phyloP scores from a whole-genome alignment of 1,284 basidiomycete genomes.

The Trichosporon sp. region DNA sequence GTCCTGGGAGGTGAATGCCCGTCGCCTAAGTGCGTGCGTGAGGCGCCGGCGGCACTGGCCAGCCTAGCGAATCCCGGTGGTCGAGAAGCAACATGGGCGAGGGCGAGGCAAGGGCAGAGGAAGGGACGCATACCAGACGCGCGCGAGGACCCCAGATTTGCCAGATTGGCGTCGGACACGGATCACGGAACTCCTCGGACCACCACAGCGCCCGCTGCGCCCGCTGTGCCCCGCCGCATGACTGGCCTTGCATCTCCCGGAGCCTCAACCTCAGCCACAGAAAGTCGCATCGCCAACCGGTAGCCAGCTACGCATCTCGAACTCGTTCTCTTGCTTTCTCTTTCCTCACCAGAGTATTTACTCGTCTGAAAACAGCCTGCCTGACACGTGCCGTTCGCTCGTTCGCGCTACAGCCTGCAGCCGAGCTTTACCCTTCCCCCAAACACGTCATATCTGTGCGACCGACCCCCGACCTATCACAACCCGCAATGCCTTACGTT shows the following conservation, averaged over 20 bases:
- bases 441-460: conserved; percentile 19
- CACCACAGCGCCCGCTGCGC: conserved; percentile 6
- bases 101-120: not conserved
- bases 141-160: conserved; percentile 3
- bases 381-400: conserved; percentile 5
- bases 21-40: conserved; percentile 9
- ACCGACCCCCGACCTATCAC: conserved; percentile 15
- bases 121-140: not conserved
- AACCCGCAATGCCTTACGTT: conserved; percentile 13
- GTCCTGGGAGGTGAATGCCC: conserved; percentile 15
- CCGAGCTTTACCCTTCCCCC: conserved; percentile 6
- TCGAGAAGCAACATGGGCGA: not conserved
- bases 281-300: not conserved
- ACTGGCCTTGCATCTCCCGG: not conserved
- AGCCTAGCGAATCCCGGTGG: conserved; percentile 2
- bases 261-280: not conserved
- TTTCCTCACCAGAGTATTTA: not conserved
- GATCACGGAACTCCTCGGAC: conserved; percentile 18
- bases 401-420: not conserved
- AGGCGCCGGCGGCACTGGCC: conserved; percentile 17
- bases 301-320: not conserved
- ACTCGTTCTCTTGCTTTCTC: not conserved
- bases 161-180: conserved; percentile 12
- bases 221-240: not conserved
- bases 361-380: not conserved